phyloP scores from a whole-genome alignment of 768 basidiomycete species.

The Leccinum subtestaceum region DNA sequence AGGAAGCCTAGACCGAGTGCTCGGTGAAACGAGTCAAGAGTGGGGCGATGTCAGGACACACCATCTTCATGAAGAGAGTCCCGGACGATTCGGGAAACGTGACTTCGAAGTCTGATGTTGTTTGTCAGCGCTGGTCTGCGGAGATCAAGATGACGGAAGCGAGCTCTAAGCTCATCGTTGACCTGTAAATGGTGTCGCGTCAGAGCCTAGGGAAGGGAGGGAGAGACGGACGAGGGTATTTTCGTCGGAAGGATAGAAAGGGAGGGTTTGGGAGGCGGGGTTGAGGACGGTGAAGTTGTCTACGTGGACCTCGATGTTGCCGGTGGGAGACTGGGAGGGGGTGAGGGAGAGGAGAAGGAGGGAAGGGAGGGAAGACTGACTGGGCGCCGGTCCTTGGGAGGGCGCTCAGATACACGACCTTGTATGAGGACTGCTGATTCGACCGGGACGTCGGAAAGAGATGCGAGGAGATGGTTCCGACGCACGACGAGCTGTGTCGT shows the following conservation, averaged over 20 bases:
- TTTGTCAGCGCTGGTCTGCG: conserved; percentile 68
- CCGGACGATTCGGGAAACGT: conserved; percentile 77
- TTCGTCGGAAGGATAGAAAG: conserved; percentile 81
- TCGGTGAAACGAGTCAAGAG: conserved; percentile 9
- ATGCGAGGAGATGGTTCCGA: conserved; percentile 39
- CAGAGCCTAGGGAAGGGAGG: not conserved
- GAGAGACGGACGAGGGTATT: conserved; percentile 63
- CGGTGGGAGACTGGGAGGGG: conserved; percentile 51
- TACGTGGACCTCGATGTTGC: conserved; percentile 80
- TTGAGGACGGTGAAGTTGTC: conserved; percentile 73
- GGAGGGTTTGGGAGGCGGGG: conserved; percentile 64
- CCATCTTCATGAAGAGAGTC: conserved; percentile 72
- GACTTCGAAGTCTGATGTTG: conserved; percentile 80
- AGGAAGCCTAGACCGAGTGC: conserved; percentile 60
- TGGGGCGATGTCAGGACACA: conserved; percentile 31
- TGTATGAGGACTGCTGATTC: conserved; percentile 78
- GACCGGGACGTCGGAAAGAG: conserved; percentile 61
- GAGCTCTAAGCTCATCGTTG: conserved; percentile 81
- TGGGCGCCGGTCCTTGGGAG: conserved; percentile 56
- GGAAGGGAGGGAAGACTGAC: conserved; percentile 39
- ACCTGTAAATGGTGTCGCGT: conserved; percentile 44
- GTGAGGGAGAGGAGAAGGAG: conserved; percentile 5
- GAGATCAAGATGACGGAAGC: conserved; percentile 87
- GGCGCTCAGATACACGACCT: conserved; percentile 68
- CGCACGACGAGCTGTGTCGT: conserved; percentile 75